phyloP scores from a whole-genome alignment of 2,329 filamentous ascomycete species.

The Aspergillus clavatus region DNA sequence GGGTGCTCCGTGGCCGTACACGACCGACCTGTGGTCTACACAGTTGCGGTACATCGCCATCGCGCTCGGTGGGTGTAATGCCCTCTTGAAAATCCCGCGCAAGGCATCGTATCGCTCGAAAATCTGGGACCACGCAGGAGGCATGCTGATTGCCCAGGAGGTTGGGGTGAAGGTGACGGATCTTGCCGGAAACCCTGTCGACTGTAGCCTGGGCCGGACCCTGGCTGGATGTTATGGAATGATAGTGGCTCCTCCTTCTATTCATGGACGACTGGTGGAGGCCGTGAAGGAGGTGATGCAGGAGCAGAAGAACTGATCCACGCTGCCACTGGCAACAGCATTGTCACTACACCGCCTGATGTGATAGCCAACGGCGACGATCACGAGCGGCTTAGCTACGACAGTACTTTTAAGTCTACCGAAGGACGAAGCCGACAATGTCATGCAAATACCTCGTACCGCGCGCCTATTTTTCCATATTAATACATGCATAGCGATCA shows the following conservation, averaged over 20 bases:
- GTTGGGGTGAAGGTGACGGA: slow-evolving; percentile 49
- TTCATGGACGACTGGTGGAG: slow-evolving; percentile 31
- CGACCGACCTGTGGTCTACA: slow-evolving; percentile 49
- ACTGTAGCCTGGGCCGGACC: slow-evolving; percentile 43
- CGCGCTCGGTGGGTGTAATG: slow-evolving; percentile 47
- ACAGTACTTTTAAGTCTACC: no score
- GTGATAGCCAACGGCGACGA: no score
- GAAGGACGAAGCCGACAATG: no score
- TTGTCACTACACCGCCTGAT: no score
- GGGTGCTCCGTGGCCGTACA: slow-evolving; percentile 43
- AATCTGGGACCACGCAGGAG: slow-evolving; percentile 55
- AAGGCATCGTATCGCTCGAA: slow-evolving; percentile 42
- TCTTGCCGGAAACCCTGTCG: slow-evolving; percentile 46
- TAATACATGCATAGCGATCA: no score
- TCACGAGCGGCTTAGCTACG: no score
- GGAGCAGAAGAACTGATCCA: background rate
- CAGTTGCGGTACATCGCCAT: slow-evolving; percentile 53
- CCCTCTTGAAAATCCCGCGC: slow-evolving; percentile 47
- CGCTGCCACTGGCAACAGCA: no score
- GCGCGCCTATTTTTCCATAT: no score
- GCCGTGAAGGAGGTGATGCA: slow-evolving; percentile 24
- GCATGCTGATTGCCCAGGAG: slow-evolving; percentile 49
- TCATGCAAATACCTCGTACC: no score
- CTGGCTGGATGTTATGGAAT: slow-evolving; percentile 39
- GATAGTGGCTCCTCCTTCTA: slow-evolving; percentile 37